Evolutionary conservation across 345 rosid species (phyloP).

Genomic region (Salix suchowensis): DNA sequence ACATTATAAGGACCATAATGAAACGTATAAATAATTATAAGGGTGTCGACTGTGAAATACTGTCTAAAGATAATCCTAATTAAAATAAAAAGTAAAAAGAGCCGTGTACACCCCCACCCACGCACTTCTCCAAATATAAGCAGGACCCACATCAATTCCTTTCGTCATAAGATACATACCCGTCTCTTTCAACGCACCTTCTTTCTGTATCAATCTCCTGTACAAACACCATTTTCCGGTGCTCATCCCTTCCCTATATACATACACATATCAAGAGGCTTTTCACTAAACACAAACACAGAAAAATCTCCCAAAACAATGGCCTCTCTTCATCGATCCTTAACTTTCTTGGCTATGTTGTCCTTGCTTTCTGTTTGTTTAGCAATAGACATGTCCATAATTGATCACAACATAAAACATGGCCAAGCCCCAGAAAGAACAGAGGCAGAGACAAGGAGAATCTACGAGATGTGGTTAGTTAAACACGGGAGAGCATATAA

Average conservation of each 20-base stretch:
- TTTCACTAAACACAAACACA: neutral
- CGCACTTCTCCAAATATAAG: neutral
- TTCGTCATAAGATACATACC: neutral
- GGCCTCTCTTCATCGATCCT: neutral
- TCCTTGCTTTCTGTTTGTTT: slow-evolving; percentile 10
- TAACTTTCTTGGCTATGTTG: neutral
- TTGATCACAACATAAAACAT: slow-evolving; percentile 34
- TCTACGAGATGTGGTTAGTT: slow-evolving; percentile 57
- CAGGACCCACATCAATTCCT: neutral
- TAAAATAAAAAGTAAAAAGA: neutral
- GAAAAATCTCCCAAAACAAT: neutral
- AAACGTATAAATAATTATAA: neutral
- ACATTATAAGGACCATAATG: neutral
- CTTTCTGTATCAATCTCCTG: neutral
- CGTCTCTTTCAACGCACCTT: slow-evolving; percentile 11
- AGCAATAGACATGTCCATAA: slow-evolving; percentile 53
- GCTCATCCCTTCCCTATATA: neutral
- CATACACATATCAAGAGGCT: neutral
- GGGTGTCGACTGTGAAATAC: neutral
- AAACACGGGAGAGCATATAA: slow-evolving; percentile 51
- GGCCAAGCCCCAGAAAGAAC: slow-evolving; percentile 6
- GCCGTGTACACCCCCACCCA: neutral
- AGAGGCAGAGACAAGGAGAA: slow-evolving; percentile 26
- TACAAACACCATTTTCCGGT: neutral
- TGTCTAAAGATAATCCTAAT: neutral